Evolutionary conservation across 331 rosid genomes (phyloP).

Genomic region (Phaseolus coccineus): DNA sequence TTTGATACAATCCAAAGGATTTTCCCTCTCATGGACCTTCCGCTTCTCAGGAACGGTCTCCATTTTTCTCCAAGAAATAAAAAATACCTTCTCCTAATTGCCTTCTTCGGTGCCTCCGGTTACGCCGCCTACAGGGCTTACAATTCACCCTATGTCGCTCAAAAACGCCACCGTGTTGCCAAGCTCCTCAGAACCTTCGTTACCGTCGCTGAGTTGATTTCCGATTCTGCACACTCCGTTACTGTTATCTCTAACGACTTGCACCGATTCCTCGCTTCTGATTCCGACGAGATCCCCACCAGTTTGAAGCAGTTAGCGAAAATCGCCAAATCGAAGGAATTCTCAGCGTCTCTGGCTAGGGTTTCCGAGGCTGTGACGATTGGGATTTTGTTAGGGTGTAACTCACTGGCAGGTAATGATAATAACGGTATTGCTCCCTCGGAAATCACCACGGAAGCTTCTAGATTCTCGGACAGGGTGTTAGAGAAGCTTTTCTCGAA

Average conservation of each 20-base stretch:
- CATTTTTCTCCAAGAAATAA: slow-evolving; percentile 54
- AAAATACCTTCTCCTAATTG: slow-evolving; percentile 64
- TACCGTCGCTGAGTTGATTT: slow-evolving; percentile 64
- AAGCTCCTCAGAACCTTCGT: slow-evolving; percentile 68
- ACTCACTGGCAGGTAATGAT: slow-evolving; percentile 40
- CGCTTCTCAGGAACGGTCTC: slow-evolving; percentile 52
- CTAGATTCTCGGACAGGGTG: slow-evolving; percentile 53
- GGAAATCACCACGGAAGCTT: slow-evolving; percentile 35
- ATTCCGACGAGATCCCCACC: slow-evolving; percentile 79
- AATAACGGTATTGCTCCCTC: not conserved
- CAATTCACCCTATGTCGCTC: slow-evolving; percentile 64
- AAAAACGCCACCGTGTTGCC: slow-evolving; percentile 53
- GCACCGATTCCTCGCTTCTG: slow-evolving; percentile 69
- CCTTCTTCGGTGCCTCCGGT: slow-evolving; percentile 70
- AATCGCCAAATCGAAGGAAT: slow-evolving; percentile 72
- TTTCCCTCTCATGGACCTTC: slow-evolving; percentile 64
- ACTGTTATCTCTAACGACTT: slow-evolving; percentile 67
- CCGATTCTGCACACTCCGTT: slow-evolving; percentile 73
- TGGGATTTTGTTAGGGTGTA: slow-evolving; percentile 66
- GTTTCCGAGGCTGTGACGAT: slow-evolving; percentile 65
- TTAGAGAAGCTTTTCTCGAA: slow-evolving; percentile 68
- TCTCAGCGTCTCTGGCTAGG: slow-evolving; percentile 55
- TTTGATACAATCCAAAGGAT: slow-evolving; percentile 11
- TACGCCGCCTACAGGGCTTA: slow-evolving; percentile 75
- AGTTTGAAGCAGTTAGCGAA: slow-evolving; percentile 83